Evolutionary conservation across 495 filamentous ascomycete genomes (phyloP).

Genomic region (Neurospora hispaniola): DNA sequence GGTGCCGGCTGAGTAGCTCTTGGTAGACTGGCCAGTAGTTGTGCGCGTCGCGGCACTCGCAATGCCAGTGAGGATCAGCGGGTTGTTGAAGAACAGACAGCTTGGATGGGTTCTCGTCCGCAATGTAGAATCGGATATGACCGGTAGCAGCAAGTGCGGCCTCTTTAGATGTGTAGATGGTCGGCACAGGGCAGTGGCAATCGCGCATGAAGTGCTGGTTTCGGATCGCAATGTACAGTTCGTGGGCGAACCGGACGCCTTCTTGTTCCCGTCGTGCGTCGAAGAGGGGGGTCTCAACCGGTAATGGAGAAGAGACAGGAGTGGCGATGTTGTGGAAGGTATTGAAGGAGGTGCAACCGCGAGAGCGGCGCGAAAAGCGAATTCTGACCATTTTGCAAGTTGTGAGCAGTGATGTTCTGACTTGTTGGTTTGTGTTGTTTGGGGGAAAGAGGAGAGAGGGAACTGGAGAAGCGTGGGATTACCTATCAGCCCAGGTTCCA

Average conservation of each 20-base stretch:
- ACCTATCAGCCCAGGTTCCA: neutral
- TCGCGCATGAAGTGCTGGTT: constrained; percentile 19
- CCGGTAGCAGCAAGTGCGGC: constrained; percentile 11
- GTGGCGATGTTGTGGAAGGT: neutral
- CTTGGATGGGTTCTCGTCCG: constrained; percentile 1
- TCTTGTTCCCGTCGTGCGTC: neutral
- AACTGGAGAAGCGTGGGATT: neutral
- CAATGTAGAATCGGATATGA: constrained; percentile 22
- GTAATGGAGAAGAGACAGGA: neutral
- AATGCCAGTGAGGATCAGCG: constrained; percentile 15
- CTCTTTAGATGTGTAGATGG: constrained; percentile 13
- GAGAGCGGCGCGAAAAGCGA: neutral
- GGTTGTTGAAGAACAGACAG: constrained; percentile 18
- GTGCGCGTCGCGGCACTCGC: constrained; percentile 9
- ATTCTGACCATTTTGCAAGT: neutral
- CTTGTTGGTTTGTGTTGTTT: neutral
- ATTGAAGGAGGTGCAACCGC: neutral
- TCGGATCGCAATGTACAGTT: constrained; percentile 15
- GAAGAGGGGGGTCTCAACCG: neutral
- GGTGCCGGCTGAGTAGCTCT: neutral
- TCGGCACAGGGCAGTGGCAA: constrained; percentile 15
- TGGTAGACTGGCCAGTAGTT: constrained; percentile 2
- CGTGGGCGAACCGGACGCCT: constrained; percentile 13
- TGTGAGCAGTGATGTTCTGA: too few relatives aligned
- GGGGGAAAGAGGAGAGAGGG: neutral